Base-by-base conservation (phyloP, 176 grass and related monocot genomes). In the Panicum miliaceum region DNA sequence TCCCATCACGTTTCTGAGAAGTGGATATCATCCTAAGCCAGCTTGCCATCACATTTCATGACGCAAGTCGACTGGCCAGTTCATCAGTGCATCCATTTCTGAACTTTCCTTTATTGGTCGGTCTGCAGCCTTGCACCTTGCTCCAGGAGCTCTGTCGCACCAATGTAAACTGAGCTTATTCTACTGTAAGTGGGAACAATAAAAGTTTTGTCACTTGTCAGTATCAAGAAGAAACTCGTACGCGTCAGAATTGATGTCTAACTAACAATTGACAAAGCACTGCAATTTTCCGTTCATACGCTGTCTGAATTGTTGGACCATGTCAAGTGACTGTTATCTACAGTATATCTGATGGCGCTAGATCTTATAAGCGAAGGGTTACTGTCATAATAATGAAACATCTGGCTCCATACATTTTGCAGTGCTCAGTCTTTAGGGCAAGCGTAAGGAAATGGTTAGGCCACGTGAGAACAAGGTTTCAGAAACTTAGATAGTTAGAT, bases 381-480 rank as follows among this genome's bases (percentile, higher is more conserved):
- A 10, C 76, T 60, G 38, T 80, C 81, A 84, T 62, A 42, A 10
- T 26, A 45, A 27, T 27, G 59, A 60, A 26, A 45, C 75, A 67
- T 26, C 45, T 79, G 67, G 57, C 15, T 46, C n/a, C 64, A 73
- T 16, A 78, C 23, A 41, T 15, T 82, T 50, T 35, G 57, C 80
- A 54, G 45, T 51, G 71, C 16, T 27, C 42, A 41, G 38, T 6
- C 38, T 41, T 41, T 7, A 38, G 53, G 68, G 42, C 29, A 36
- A 65, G 74, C 71, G 82, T 36, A 51, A n/a, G 42, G 42, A 77
- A 42, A 50, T 57, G 29, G 68, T 61, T 61, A 22, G 22, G 45
- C 16, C 68, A 32, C 67, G 18, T 23, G 68, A 68, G 35, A 63
- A 54, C 6, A 12, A 8, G 13, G n/a, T 81, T 13, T 63, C 32